Evolutionary conservation across 257 asterid genomes (phyloP).

Genomic region (Forsythia viridissima): DNA sequence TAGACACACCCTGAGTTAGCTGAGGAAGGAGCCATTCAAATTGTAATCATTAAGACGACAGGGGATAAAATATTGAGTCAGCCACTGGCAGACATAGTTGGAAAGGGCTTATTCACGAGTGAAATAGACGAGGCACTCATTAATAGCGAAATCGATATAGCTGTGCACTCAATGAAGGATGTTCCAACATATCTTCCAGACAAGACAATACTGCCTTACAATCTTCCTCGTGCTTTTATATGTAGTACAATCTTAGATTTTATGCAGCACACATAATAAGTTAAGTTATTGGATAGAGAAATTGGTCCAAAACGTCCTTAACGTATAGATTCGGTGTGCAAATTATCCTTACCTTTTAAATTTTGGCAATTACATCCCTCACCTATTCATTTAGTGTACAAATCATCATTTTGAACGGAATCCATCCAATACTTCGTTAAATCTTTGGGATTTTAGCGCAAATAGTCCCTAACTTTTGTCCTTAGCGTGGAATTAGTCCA

Average conservation of each 20-base stretch:
- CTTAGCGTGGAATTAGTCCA: no score
- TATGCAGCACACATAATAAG: no score
- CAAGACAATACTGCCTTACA: constrained; percentile 79
- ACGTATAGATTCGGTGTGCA: no score
- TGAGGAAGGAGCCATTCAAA: constrained; percentile 84
- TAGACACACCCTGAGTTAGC: constrained; percentile 78
- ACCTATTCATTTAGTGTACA: no score
- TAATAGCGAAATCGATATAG: constrained; percentile 82
- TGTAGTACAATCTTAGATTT: constrained; percentile 42
- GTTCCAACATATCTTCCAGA: constrained; percentile 95
- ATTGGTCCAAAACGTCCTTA: no score
- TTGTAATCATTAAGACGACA: constrained; percentile 84
- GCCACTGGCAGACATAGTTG: constrained; percentile 98
- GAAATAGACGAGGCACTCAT: constrained; percentile 96
- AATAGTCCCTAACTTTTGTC: no score
- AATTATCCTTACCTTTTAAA: no score
- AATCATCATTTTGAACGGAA: no score
- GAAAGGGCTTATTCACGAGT: constrained; percentile 93
- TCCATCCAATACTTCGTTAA: no score
- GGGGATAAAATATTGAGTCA: constrained; percentile 91
- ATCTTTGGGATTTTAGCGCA: no score
- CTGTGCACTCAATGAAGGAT: constrained; percentile 99
- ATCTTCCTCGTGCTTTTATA: constrained; percentile 93
- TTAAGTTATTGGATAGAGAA: no score
- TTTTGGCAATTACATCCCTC: no score